Conservation (phyloP, 257 asterid genomes). For the Marsdenia floribunda region DNA sequence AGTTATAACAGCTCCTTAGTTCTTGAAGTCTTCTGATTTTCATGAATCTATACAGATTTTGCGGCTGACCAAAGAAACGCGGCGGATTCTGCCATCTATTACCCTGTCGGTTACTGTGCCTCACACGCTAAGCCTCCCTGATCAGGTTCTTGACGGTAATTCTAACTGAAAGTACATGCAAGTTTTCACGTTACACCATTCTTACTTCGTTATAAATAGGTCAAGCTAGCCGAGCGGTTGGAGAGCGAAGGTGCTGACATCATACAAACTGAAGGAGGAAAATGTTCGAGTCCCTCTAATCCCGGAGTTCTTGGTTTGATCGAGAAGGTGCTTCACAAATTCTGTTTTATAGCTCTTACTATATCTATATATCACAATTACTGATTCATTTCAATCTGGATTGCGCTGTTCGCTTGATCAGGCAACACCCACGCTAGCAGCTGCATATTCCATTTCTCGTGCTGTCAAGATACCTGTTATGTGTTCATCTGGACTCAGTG, state of each 20-base stretch:
- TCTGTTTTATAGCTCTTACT: too few relatives aligned
- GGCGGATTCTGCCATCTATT: conserved; percentile 58
- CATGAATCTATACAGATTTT: conserved; percentile 46
- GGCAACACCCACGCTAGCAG: conserved; percentile 91
- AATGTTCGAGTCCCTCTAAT: conserved; percentile 62
- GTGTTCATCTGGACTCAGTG: conserved; percentile 88
- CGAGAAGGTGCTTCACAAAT: conserved; percentile 50
- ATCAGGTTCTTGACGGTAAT: conserved; percentile 49
- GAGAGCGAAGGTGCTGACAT: conserved; percentile 80
- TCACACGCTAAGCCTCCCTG: conserved; percentile 84
- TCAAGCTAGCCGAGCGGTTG: conserved; percentile 72
- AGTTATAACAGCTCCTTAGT: neutral
- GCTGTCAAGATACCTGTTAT: conserved; percentile 75
- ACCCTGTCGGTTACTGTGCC: conserved; percentile 83
- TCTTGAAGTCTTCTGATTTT: neutral
- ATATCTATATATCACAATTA: neutral
- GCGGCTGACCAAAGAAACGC: conserved; percentile 61
- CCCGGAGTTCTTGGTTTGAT: conserved; percentile 82
- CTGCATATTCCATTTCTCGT: conserved; percentile 79
- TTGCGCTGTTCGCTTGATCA: conserved; percentile 10
- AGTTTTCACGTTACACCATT: neutral
- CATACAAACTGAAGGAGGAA: conserved; percentile 93
- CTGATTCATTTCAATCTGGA: conserved; percentile 8
- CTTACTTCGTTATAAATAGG: conserved; percentile 28
- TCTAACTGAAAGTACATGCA: neutral